Base-by-base conservation (phyloP, 345 rosid species). In the Geranium brycei region DNA sequence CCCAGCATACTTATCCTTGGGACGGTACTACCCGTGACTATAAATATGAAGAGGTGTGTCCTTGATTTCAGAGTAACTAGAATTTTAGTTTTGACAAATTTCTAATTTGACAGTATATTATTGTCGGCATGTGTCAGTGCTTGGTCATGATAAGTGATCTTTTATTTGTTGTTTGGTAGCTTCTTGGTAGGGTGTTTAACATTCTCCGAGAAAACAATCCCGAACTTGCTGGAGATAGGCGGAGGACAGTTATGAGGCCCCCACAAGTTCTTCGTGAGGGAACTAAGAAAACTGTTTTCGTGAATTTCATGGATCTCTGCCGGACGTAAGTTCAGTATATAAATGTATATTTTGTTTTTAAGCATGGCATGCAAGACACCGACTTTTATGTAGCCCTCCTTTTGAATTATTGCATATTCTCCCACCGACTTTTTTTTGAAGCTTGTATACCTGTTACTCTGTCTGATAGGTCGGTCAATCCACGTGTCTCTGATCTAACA, bases 211-310 rank as follows among this genome's bases (percentile, higher is more conserved):
- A 95, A 82, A 82, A 95, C 51, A 91, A 91, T 63, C 96, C 97
- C 1, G 95, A 95, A 79, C 93, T 95, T 68, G 89, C 96, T 5
- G 95, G 97, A 66, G 99, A 95, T 79, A 85, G 92, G 81, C 87
- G 95, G 16, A 88, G 97, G 74, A 95, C 97, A 62, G 96, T 88
- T 62, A 90, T 91, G 97, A 85, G 97, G 81, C 96, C 96, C 57
- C 99, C 96, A 7, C 96, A 95, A 73, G 97, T 95, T 67, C 95
- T 90, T 62, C 95, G 95, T 64, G 99, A 95, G 69, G 99, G 99
- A 17, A 95, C 99, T 67, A 95, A 88, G 95, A 95, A 95, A 74
- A 91, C 97, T 1, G 92, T 84, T 31, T 88, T 95, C 69, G 97
- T 88, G 72, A 91, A 95, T 77, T 91, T 88, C 58, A 91, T 85